phyloP scores from a whole-genome alignment of 1,284 basidiomycete genomes.

The Limonomyces culmigenus region DNA sequence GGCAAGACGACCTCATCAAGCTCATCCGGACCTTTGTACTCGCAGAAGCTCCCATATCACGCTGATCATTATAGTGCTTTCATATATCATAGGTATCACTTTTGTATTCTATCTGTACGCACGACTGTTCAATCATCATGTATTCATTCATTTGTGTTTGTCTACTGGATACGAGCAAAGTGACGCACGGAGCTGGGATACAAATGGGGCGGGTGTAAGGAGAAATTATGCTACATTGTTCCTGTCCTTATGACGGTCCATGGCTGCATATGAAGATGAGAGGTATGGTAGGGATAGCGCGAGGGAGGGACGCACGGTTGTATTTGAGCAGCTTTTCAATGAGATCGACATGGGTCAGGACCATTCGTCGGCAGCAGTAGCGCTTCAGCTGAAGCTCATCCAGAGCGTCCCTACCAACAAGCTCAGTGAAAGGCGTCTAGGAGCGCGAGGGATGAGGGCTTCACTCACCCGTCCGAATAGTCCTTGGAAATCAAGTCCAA shows the following conservation, averaged over 20 bases:
- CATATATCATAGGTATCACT: too few relatives aligned
- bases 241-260: slow-evolving; percentile 11
- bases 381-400: slow-evolving; percentile 84
- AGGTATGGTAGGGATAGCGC: background rate
- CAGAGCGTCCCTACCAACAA: slow-evolving; percentile 62
- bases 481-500: slow-evolving; percentile 65
- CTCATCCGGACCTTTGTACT: too few relatives aligned
- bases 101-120: too few relatives aligned
- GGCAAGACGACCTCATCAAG: too few relatives aligned
- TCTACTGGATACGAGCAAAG: too few relatives aligned
- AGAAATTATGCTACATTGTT: too few relatives aligned
- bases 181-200: too few relatives aligned
- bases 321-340: slow-evolving; percentile 94
- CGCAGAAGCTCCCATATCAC: too few relatives aligned
- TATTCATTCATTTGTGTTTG: too few relatives aligned
- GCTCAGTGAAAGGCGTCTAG: slow-evolving; percentile 1
- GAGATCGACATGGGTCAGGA: slow-evolving; percentile 91
- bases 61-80: too few relatives aligned
- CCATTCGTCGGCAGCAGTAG: slow-evolving; percentile 96
- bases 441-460: background rate
- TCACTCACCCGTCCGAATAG: slow-evolving; percentile 68
- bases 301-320: slow-evolving; percentile 58
- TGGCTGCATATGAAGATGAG: slow-evolving; percentile 6
- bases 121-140: too few relatives aligned
- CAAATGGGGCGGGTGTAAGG: too few relatives aligned